Evolutionary conservation across 495 filamentous ascomycete species (phyloP), one percentile per base, ranked within the genome.

Genomic region (Filosporella fistucella): DNA sequence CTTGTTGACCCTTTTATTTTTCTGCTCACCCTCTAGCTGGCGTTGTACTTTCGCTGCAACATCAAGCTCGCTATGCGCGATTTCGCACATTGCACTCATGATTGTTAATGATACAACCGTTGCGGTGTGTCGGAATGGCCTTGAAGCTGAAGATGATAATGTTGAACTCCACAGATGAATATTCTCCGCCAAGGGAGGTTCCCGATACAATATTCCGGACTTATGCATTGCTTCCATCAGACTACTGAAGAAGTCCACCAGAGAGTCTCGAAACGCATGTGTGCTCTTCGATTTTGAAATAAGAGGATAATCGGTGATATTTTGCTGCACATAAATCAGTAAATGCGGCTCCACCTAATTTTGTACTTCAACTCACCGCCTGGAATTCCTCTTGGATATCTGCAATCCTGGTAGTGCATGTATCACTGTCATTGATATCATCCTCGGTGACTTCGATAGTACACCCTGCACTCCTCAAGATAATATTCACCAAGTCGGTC

Each of bases 61-160:
- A 3, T 85, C 80, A 12, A 81, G 79, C 25, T 85, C 61, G 20
- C 80, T 77, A 13, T 70, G 71, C 1, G 79, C 82, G 17, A 87
- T 67, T 22, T 74, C 65, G 53, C 81, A 84, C 23, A 98, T 67
- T 0, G 82, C 71, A 38, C 72, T 86, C 38, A 85, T 79, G 49
- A 95, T 83, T 17, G 84, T 73, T 23, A 96, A 70, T 2, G 84
- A 79, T 12, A 89, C 78, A 4, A 95, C 76, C 1, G 91, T 95
- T 1, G 90, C 82, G 0, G 93, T 98, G 63, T 97, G 94, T 43
- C 93, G 75, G 64, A 98, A 96, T 4, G 93, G 90, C 17, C 94
- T 80, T 32, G 87, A 81, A 1, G 72, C 67, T 0, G 88, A 86
- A 8, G 87, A 91, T 3, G 90, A 89, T 83, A 97, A 86, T 17